These are phyloP conservation scores for Albizia julibrissin DNA, from an alignment of 306 rosid species.

Conservation along the genomic window DNA sequence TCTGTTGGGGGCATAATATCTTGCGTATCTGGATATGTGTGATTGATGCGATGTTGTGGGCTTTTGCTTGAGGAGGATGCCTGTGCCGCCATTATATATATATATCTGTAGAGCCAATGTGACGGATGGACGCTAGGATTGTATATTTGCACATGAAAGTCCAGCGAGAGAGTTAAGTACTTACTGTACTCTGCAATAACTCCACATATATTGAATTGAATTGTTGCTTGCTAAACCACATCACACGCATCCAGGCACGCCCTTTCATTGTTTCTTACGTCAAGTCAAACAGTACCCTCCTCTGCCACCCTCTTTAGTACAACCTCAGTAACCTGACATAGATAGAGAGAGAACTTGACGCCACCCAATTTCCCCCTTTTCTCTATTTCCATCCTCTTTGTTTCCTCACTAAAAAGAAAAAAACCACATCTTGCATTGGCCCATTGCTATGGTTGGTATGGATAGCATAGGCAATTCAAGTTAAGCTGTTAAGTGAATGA, in stretches of 20 bases:
- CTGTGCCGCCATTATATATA: background rate
- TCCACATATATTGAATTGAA: too few relatives aligned
- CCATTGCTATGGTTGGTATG: too few relatives aligned
- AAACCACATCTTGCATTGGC: too few relatives aligned
- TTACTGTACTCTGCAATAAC: background rate
- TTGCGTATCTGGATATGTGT: background rate
- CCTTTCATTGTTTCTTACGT: slow-evolving; percentile 42
- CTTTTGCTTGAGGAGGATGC: background rate
- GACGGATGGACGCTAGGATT: too few relatives aligned
- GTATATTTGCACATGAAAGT: background rate
- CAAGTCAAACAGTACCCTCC: slow-evolving; percentile 26
- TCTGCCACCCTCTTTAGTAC: background rate
- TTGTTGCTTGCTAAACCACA: background rate
- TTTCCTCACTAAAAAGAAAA: background rate
- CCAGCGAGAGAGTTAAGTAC: background rate
- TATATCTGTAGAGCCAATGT: background rate
- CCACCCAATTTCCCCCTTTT: background rate
- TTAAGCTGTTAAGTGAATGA: too few relatives aligned
- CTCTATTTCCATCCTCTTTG: background rate
- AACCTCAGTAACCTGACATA: slow-evolving; percentile 2
- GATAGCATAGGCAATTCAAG: too few relatives aligned
- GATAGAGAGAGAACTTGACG: slow-evolving; percentile 18
- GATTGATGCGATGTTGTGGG: background rate
- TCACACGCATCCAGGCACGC: slow-evolving; percentile 71
- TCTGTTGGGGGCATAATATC: background rate